These are phyloP conservation scores for Cercospora sp. DNA, from an alignment of 2,329 filamentous ascomycete species.

Conservation along the genomic window DNA sequence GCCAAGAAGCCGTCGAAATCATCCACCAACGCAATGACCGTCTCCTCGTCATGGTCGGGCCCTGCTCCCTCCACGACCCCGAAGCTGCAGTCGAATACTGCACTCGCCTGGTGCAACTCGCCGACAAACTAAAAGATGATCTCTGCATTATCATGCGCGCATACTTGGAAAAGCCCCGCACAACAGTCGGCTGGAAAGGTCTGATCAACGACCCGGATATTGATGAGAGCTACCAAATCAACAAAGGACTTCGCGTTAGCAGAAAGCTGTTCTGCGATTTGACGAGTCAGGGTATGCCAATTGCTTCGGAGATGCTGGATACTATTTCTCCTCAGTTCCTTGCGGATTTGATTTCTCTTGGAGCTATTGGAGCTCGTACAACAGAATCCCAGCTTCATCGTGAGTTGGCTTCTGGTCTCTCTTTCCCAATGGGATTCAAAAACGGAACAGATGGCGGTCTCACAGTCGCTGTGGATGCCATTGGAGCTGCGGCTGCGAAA, in stretches of 20 bases:
- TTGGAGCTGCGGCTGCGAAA: slow-evolving; percentile 74
- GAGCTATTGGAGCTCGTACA: slow-evolving; percentile 91
- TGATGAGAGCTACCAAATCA: slow-evolving; percentile 96
- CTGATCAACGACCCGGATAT: slow-evolving; percentile 99
- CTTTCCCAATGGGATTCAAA: slow-evolving; percentile 99
- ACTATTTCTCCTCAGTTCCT: slow-evolving; percentile 98
- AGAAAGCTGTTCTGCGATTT: slow-evolving; percentile 91
- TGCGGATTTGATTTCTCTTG: slow-evolving; percentile 90
- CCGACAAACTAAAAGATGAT: slow-evolving; percentile 78
- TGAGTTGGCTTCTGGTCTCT: slow-evolving; percentile 90
- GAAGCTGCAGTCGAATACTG: slow-evolving; percentile 86
- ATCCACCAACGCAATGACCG: slow-evolving; percentile 80
- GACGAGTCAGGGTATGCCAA: slow-evolving; percentile 83
- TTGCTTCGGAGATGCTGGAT: slow-evolving; percentile 97
- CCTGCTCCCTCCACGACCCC: slow-evolving; percentile 97
- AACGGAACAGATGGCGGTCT: slow-evolving; percentile 95
- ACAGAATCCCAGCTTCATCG: slow-evolving; percentile 96
- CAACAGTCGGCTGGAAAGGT: slow-evolving; percentile 98
- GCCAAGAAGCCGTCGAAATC: slow-evolving; percentile 69
- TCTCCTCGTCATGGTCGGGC: slow-evolving; percentile 89
- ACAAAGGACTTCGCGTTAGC: slow-evolving; percentile 93
- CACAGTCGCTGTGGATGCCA: slow-evolving; percentile 90
- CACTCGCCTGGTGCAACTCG: slow-evolving; percentile 70
- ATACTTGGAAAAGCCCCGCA: slow-evolving; percentile 98
- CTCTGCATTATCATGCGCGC: slow-evolving; percentile 95